Evolutionary conservation across 1,284 basidiomycete species (phyloP), one percentile per base, ranked within the genome.

Genomic region (Fomitopsis pinicola): DNA sequence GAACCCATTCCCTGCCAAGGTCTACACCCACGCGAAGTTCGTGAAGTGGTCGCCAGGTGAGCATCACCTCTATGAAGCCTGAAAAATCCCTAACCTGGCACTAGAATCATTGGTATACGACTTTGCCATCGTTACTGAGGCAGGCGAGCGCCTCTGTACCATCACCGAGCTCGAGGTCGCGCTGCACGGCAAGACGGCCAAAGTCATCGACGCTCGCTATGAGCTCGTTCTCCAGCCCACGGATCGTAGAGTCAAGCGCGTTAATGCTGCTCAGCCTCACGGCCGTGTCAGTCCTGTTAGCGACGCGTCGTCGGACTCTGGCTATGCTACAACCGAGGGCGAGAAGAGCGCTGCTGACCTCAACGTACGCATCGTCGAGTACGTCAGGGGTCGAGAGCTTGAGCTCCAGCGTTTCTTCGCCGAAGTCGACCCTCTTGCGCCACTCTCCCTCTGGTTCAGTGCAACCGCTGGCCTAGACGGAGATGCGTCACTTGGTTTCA

Each of bases 21-120:
- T 17, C 48, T 73, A 14, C 68, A 61, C 36, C 2, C 63, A 73
- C 50, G 66, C 58, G 0, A 59, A 38, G 8, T 59, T 67, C 45
- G 53, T 55, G 17, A 46, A 63, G n/a, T 73, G 71, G 71, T 60
- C 66, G 9, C 71, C 71, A n/a, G 66, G 72, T 73, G 59, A 26
- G 59, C 26, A 33, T 28, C 9, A 66, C 60, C 55, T 59, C 28
- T 69, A 52, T 56, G 64, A 44, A 54, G 30, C 12, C 58, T 70
- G 26, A 9, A 30, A 15, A 7, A 1, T 6, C 1, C 22, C 35
- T 54, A 14, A 54, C 10, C 7, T 58, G 15, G n/a, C 22, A 30
- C 10, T 58, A 69, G 66, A 58, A 14, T 50, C 59, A 1, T 55
- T 69, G 55, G 58, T 58, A 7, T 66, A 63, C 46, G 64, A 69